Evolutionary conservation across 2,329 filamentous ascomycete species (phyloP).

Genomic region (Fusarium circinatum): DNA sequence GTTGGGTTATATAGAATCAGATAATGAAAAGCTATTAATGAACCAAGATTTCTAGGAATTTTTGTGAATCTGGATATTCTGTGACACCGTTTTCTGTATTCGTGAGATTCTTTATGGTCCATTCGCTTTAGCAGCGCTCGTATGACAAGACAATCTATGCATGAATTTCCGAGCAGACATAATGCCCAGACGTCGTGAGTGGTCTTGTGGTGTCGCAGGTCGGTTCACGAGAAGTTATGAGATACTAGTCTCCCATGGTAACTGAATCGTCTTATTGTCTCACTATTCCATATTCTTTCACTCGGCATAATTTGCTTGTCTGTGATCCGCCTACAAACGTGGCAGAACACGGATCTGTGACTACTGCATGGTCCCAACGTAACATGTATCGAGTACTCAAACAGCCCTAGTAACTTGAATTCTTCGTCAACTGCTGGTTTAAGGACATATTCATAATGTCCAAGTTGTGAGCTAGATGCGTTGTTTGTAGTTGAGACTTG

Average conservation of each 20-base stretch:
- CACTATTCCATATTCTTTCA: not conserved
- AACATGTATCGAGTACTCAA: rapidly evolving
- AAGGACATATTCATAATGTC: not conserved
- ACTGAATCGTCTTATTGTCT: not conserved
- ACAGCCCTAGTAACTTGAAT: not conserved
- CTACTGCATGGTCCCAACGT: not conserved
- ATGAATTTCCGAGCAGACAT: too few species aligned
- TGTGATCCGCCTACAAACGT: not conserved
- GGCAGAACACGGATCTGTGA: not conserved
- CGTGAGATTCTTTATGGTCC: rapidly evolving
- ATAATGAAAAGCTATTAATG: conserved; percentile 1
- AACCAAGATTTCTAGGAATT: rapidly evolving
- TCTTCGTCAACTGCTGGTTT: not conserved
- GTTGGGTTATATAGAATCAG: not conserved
- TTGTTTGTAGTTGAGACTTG: too few species aligned
- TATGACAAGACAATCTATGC: rapidly evolving
- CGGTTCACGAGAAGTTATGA: not conserved
- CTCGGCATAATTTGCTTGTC: not conserved
- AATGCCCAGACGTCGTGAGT: not conserved
- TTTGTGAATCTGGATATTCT: rapidly evolving
- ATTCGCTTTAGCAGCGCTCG: not conserved
- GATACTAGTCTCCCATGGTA: not conserved
- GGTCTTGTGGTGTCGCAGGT: not conserved
- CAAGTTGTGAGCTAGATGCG: too few species aligned
- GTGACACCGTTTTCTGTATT: too few species aligned